Evolutionary conservation across 176 grass and related monocot species (phyloP), one percentile per base, ranked within the genome.

Genomic region (Eragrostis curvula): DNA sequence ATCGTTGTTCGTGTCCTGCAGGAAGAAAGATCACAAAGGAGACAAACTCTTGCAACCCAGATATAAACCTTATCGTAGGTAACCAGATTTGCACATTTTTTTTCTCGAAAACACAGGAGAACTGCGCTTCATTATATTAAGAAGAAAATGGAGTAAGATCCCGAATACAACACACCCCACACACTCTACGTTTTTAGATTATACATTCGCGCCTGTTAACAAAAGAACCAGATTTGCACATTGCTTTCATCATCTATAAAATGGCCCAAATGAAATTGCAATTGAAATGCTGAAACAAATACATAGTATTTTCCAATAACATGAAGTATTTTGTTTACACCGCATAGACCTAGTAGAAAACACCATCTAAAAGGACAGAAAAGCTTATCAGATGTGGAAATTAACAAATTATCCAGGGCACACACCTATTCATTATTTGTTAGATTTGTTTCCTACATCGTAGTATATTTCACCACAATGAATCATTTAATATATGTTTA

Each of bases 11-110:
- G 8, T 85, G 83, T 51, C 66, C 64, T 71, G 44, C 55, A n/a
- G 83, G 83, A 0, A 85, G 83, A 85, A 85, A 79, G 27, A 15
- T 84, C 1, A 27, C 14, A 20, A 16, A 10, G 16, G 83, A 85
- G 4, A 78, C 83, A 41, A 79, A 85, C 8, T 43, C 66, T 15
- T 85, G 83, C 66, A 79, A 71, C 45, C 82, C 73, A 59, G 73
- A 84, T 50, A 84, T 85, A 10, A 3, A 9, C 29, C 55, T 85
- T 41, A 78, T 85, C 0, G 63, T 85, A 85, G 83, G 83, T 85
- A 85, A 77, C 23, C 0, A 5, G 1, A 27, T 70, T 68, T 12
- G n/a, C n/a, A n/a, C n/a, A n/a, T n/a, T n/a, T n/a, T n/a, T n/a
- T n/a, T n/a, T n/a, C n/a, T n/a, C n/a, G n/a, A n/a, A n/a, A n/a